These are phyloP conservation scores for Trifolium pratense DNA, from an alignment of 306 rosid species.

Conservation along the genomic window DNA sequence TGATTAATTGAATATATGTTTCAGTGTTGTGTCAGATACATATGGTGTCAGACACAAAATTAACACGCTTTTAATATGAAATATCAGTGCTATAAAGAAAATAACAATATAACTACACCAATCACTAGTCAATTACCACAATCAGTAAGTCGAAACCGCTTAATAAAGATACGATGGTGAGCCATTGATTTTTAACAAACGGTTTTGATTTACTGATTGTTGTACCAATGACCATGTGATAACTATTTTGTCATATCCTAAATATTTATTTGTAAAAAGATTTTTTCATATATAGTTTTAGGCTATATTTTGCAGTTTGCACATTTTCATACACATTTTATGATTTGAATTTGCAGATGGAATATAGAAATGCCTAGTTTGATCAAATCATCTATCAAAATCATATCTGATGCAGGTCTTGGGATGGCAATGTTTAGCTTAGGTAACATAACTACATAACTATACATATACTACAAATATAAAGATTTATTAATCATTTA, in stretches of 20 bases:
- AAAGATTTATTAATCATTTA: not conserved
- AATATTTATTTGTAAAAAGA: not conserved
- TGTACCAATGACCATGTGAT: not conserved
- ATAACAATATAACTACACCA: too few species aligned
- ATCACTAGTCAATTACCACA: not conserved
- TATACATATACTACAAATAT: not conserved
- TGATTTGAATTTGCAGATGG: conserved; percentile 65
- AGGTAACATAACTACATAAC: conserved; percentile 48
- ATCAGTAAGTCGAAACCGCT: not conserved
- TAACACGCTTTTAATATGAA: not conserved
- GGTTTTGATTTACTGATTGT: not conserved
- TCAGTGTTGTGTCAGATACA: too few species aligned
- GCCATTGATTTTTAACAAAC: not conserved
- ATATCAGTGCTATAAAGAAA: too few species aligned
- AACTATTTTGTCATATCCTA: not conserved
- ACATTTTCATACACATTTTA: conserved; percentile 1
- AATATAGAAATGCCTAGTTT: conserved; percentile 78
- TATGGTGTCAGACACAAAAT: not conserved
- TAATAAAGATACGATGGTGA: not conserved
- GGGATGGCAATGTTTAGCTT: conserved; percentile 99
- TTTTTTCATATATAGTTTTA: not conserved
- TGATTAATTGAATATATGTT: not conserved
- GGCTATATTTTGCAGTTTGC: not conserved
- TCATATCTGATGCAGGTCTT: conserved; percentile 92
- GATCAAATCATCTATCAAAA: conserved; percentile 73